A percentile compares a stretch with the other conserved stretches of the same genome.
Evolutionary conservation across 768 basidiomycete genomes (phyloP).

Genomic region (Gloeophyllum trabeum): DNA sequence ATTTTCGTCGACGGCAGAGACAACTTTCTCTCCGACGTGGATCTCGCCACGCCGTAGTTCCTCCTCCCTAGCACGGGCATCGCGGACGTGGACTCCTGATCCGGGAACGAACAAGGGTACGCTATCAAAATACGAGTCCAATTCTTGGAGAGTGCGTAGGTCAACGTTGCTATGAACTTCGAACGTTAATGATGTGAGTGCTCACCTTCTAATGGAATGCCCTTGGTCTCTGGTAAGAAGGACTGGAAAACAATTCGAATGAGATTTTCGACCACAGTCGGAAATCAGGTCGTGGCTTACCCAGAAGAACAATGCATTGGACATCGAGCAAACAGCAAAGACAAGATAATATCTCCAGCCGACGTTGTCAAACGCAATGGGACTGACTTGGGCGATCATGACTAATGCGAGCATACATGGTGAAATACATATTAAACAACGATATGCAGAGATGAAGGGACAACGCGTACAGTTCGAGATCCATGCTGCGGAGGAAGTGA

Average conservation of each 20-base stretch:
- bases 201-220: constrained; percentile 13
- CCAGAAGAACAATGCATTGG: constrained; percentile 15
- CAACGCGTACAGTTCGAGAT: constrained; percentile 13
- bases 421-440: background rate
- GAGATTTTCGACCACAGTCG: too few relatives aligned
- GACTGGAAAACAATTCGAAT: constrained; percentile 3
- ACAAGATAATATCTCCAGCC: constrained; percentile 15
- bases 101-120: constrained; percentile 13
- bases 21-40: constrained; percentile 7
- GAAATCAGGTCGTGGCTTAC: too few relatives aligned
- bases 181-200: too few relatives aligned
- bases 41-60: constrained; percentile 11
- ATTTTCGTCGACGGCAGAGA: too few relatives aligned
- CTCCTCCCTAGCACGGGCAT: constrained; percentile 10
- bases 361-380: constrained; percentile 11
- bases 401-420: constrained; percentile 3
- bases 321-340: constrained; percentile 14
- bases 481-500: constrained; percentile 15
- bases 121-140: constrained; percentile 14
- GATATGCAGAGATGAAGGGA: background rate
- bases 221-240: constrained; percentile 14
- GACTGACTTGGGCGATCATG: constrained; percentile 16
- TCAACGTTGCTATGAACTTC: too few relatives aligned
- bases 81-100: constrained; percentile 7
- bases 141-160: constrained; percentile 5